Evolutionary conservation across 441 rosid genomes (phyloP).

Genomic region (Omphalea diandra): DNA sequence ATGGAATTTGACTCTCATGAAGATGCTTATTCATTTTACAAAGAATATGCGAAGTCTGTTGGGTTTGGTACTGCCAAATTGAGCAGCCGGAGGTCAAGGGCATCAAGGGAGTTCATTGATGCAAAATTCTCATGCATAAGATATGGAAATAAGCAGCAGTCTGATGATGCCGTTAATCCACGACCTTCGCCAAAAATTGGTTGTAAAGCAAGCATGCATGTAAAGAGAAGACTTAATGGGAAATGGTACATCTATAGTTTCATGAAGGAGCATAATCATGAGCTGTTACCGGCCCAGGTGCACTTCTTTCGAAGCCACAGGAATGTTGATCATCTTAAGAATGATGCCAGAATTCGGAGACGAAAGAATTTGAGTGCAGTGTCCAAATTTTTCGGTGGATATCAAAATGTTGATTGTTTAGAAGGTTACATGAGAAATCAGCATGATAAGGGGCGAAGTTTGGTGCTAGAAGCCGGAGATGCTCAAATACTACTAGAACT

Average conservation of each 20-base stretch:
- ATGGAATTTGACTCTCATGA: conserved; percentile 17
- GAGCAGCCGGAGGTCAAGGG: conserved; percentile 15
- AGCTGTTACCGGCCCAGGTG: conserved; percentile 20
- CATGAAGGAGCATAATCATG: conserved; percentile 18
- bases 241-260: conserved; percentile 12
- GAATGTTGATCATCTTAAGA: conserved; percentile 7
- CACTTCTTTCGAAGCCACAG: conserved; percentile 18
- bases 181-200: conserved; percentile 13
- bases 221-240: conserved; percentile 13
- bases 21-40: conserved; percentile 15
- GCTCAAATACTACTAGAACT: too few relatives aligned
- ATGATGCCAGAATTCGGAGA: conserved; percentile 11
- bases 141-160: conserved; percentile 16
- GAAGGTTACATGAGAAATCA: background rate
- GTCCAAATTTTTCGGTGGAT: conserved; percentile 6
- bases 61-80: conserved; percentile 16
- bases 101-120: conserved; percentile 18
- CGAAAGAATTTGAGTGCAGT: conserved; percentile 6
- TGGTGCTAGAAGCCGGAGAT: too few relatives aligned
- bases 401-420: conserved; percentile 11
- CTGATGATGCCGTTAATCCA: conserved; percentile 14
- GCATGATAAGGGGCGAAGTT: conserved; percentile 11
- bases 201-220: conserved; percentile 21
- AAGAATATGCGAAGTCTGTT: conserved; percentile 14
- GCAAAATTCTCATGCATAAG: conserved; percentile 17